phyloP scores from a whole-genome alignment of 495 filamentous ascomycete species.

The Xylaria longipes region DNA sequence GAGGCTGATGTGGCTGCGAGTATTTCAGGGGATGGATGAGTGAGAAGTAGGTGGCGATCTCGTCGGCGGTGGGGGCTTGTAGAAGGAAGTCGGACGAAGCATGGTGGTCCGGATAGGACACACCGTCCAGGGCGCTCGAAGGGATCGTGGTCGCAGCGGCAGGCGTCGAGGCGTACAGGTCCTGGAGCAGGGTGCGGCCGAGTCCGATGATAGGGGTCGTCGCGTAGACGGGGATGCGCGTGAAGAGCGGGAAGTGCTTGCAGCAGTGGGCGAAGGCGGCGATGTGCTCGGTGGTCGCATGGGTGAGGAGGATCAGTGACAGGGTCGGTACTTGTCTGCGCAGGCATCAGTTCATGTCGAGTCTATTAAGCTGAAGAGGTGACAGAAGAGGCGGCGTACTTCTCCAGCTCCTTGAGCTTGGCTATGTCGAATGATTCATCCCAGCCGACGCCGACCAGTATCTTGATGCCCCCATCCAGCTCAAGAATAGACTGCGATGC shows the following conservation, averaged over 20 bases:
- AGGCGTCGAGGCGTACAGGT: conserved; percentile 90
- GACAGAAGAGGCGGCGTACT: conserved; percentile 58
- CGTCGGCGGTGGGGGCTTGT: conserved; percentile 79
- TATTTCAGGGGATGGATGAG: conserved; percentile 96
- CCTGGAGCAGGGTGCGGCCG: conserved; percentile 87
- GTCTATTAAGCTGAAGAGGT: not conserved
- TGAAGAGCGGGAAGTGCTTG: conserved; percentile 92
- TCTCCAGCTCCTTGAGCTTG: conserved; percentile 85
- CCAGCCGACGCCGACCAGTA: conserved; percentile 95
- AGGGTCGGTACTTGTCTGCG: conserved; percentile 84
- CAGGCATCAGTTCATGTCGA: conserved; percentile 13
- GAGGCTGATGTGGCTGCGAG: conserved; percentile 90
- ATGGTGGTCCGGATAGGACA: conserved; percentile 63
- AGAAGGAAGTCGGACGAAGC: conserved; percentile 68
- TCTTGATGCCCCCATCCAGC: conserved; percentile 94
- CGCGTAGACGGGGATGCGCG: conserved; percentile 93
- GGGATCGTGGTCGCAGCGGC: conserved; percentile 80
- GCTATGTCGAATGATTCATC: conserved; percentile 84
- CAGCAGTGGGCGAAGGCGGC: conserved; percentile 97
- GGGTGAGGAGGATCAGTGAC: conserved; percentile 92
- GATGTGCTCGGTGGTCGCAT: conserved; percentile 87
- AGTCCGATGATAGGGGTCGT: conserved; percentile 92
- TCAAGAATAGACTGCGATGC: conserved; percentile 95
- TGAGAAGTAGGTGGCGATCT: conserved; percentile 90
- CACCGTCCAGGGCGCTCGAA: conserved; percentile 71